Percentiles rank a stretch among this genome's conserved stretches.
Evolutionary conservation across 768 basidiomycete species (phyloP).

Genomic region (Serendipita sp.): DNA sequence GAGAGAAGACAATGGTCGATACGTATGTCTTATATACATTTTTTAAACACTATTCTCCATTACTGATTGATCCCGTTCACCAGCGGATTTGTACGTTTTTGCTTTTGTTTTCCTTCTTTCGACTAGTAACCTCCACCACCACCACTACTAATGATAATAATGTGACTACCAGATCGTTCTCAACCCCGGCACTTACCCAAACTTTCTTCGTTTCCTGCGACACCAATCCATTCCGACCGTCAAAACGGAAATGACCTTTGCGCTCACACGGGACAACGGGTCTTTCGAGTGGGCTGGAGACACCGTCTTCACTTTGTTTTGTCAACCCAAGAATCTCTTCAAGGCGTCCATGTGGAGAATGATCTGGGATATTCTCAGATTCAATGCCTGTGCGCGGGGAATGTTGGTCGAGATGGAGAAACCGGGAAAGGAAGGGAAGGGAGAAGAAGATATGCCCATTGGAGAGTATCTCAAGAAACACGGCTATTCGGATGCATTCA

Average conservation of each 20-base stretch:
- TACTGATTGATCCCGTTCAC: background rate
- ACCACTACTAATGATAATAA: no score
- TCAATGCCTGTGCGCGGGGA: constrained; percentile 50
- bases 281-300: constrained; percentile 65
- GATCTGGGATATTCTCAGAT: constrained; percentile 53
- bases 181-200: constrained; percentile 63
- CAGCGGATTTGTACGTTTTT: background rate
- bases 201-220: constrained; percentile 54
- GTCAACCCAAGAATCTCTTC: constrained; percentile 43
- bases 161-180: constrained; percentile 42
- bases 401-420: constrained; percentile 22
- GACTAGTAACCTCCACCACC: no score
- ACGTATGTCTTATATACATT: constrained; percentile 31
- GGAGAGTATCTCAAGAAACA: constrained; percentile 44
- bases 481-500: constrained; percentile 50
- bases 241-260: constrained; percentile 63
- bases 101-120: no score
- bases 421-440: constrained; percentile 12
- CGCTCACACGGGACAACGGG: constrained; percentile 54
- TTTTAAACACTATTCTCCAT: background rate
- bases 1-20: constrained; percentile 33
- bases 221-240: constrained; percentile 33
- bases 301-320: constrained; percentile 45
- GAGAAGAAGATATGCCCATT: constrained; percentile 25
- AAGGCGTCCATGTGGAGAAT: constrained; percentile 57